A percentile compares a stretch with the other conserved stretches of the same genome.
Evolutionary conservation across 1,139 yeast genomes (phyloP).

Genomic region (Kodamaea anthophila): DNA sequence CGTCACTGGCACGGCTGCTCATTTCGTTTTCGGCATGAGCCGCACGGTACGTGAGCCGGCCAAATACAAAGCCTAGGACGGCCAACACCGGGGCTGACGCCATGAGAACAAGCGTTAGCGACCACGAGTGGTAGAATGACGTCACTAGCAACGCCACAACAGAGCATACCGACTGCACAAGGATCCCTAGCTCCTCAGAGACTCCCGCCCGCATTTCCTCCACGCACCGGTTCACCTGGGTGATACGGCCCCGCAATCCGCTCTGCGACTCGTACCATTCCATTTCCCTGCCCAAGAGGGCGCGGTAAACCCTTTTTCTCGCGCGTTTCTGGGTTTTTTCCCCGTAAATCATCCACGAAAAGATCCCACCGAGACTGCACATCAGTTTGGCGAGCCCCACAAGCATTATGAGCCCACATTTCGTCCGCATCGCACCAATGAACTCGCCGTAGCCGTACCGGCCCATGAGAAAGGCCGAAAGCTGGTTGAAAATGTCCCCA

Average conservation of each 20-base stretch:
- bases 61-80: conserved; percentile 42
- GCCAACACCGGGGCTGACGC: conserved; percentile 67
- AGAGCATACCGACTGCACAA: conserved; percentile 47
- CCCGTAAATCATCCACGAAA: conserved; percentile 65
- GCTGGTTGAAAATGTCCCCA: conserved; percentile 55
- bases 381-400: conserved; percentile 52
- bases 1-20: conserved; percentile 52
- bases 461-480: conserved; percentile 34
- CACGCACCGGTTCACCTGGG: conserved; percentile 65
- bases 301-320: conserved; percentile 35
- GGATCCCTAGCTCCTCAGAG: conserved; percentile 59
- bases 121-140: conserved; percentile 78
- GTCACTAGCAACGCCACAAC: conserved; percentile 54
- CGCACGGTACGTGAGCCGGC: conserved; percentile 43
- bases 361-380: conserved; percentile 50
- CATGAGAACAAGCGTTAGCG: conserved; percentile 67
- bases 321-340: conserved; percentile 63
- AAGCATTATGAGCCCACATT: conserved; percentile 50
- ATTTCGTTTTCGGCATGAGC: conserved; percentile 53
- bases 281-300: conserved; percentile 33
- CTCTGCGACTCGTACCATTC: conserved; percentile 57
- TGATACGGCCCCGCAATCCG: conserved; percentile 54
- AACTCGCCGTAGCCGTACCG: conserved; percentile 26
- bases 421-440: conserved; percentile 36
- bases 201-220: conserved; percentile 72